Evolutionary conservation across 768 basidiomycete species (phyloP).

Genomic region (Xerocomellus amylosporus): DNA sequence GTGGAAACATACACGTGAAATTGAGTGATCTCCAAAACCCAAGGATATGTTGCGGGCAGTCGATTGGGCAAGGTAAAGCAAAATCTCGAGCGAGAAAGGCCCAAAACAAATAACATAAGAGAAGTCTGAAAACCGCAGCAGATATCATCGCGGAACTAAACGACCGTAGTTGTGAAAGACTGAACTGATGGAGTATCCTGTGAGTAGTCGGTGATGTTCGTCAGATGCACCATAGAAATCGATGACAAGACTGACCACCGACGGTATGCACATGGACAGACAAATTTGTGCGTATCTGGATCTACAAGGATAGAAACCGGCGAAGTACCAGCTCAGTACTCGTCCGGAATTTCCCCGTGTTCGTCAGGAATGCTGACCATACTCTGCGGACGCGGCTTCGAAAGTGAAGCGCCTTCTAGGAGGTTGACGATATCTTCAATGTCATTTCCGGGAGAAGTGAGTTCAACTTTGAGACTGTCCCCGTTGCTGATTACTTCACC

Average conservation of each 20-base stretch:
- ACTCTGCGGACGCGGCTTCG: slow-evolving; percentile 42
- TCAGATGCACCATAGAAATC: not conserved
- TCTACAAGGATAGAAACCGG: slow-evolving; percentile 20
- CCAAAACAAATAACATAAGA: slow-evolving; percentile 21
- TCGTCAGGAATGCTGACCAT: slow-evolving; percentile 53
- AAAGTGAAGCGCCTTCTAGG: slow-evolving; percentile 44
- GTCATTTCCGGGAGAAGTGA: slow-evolving; percentile 34
- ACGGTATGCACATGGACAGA: slow-evolving; percentile 25
- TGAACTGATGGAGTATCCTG: slow-evolving; percentile 15
- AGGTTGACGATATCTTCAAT: slow-evolving; percentile 67
- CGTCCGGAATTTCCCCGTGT: slow-evolving; percentile 53
- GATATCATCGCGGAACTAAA: slow-evolving; percentile 31
- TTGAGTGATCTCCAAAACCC: slow-evolving; percentile 7
- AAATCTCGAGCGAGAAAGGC: slow-evolving; percentile 10
- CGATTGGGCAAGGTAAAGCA: slow-evolving; percentile 5
- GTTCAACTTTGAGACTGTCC: slow-evolving; percentile 3
- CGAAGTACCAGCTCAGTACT: slow-evolving; percentile 37
- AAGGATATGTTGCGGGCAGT: not conserved
- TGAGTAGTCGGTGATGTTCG: not conserved
- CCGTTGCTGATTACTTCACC: slow-evolving; percentile 10
- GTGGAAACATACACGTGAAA: slow-evolving; percentile 7
- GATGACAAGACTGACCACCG: slow-evolving; percentile 12
- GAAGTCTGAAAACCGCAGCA: slow-evolving; percentile 18
- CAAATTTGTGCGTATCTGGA: slow-evolving; percentile 17
- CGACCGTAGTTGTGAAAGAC: slow-evolving; percentile 31